These are phyloP conservation scores for Mycena epipterygia DNA, from an alignment of 768 basidiomycete genomes.

Conservation along the genomic window DNA sequence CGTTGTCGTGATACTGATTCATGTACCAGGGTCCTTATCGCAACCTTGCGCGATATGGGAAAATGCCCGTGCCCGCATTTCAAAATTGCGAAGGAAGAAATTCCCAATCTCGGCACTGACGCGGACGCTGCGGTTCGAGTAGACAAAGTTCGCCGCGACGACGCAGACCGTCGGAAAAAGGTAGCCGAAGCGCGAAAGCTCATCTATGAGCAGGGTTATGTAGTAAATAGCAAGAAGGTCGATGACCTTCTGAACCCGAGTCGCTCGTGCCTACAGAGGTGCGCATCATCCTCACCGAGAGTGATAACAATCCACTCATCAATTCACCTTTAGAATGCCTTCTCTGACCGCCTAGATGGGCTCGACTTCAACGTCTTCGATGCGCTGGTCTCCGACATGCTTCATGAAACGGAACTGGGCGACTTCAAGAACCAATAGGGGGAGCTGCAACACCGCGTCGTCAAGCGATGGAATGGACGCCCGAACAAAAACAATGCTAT, in stretches of 20 bases:
- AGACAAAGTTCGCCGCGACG: slow-evolving; percentile 29
- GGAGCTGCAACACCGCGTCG: slow-evolving; percentile 47
- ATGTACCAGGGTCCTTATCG: slow-evolving; percentile 37
- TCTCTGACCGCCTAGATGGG: neutral
- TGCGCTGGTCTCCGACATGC: neutral
- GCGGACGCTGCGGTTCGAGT: slow-evolving; percentile 24
- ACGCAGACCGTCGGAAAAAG: slow-evolving; percentile 1
- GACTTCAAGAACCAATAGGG: slow-evolving; percentile 40
- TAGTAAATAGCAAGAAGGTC: slow-evolving; percentile 43
- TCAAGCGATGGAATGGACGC: slow-evolving; percentile 45
- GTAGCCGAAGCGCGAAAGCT: slow-evolving; percentile 36
- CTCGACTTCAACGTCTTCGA: slow-evolving; percentile 7
- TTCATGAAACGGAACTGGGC: slow-evolving; percentile 11
- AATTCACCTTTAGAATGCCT: neutral
- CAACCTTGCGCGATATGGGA: slow-evolving; percentile 40
- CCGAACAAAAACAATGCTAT: slow-evolving; percentile 40
- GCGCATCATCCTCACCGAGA: neutral
- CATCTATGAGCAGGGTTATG: slow-evolving; percentile 45
- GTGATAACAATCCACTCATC: neutral
- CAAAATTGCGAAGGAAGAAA: slow-evolving; percentile 32
- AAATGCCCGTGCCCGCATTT: slow-evolving; percentile 48
- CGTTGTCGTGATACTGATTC: neutral
- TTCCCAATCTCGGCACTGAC: slow-evolving; percentile 39
- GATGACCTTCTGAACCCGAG: slow-evolving; percentile 41
- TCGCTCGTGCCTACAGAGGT: slow-evolving; percentile 50